Conservation (phyloP, 1,284 basidiomycete species). For the Coniferiporia sulphurascens region DNA sequence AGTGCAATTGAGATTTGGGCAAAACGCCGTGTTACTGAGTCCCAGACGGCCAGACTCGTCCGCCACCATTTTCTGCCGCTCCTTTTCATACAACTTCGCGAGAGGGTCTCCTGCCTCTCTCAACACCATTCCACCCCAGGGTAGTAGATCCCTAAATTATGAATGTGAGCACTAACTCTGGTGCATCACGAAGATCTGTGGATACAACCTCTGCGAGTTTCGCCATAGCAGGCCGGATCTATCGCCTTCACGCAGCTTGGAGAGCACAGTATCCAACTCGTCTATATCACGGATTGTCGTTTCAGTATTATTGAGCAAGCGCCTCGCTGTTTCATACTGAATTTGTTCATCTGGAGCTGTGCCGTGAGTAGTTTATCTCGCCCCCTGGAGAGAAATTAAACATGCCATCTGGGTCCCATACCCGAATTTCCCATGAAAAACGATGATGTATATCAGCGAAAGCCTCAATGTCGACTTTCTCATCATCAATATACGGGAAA, state of each 20-base stretch:
- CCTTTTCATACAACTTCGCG: neutral
- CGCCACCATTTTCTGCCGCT: neutral
- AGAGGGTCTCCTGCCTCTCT: neutral
- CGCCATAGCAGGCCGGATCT: constrained; percentile 2
- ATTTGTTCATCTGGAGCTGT: constrained; percentile 4
- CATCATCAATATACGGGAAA: constrained; percentile 5
- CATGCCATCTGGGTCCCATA: constrained; percentile 1
- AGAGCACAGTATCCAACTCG: neutral
- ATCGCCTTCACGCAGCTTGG: neutral
- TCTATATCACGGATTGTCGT: neutral
- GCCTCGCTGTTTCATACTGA: constrained; percentile 1
- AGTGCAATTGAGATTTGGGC: constrained; percentile 6
- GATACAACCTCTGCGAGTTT: constrained; percentile 1
- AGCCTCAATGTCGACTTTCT: neutral
- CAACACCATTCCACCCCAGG: neutral
- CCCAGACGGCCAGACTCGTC: neutral
- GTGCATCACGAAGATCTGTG: neutral
- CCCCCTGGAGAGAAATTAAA: neutral
- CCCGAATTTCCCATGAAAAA: neutral
- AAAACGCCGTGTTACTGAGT: neutral
- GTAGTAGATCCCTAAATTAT: neutral
- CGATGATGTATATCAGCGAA: neutral
- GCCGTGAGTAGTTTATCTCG: neutral
- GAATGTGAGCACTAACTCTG: neutral
- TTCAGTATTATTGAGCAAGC: neutral